Percentiles rank a stretch among this genome's conserved stretches.
Evolutionary conservation across 2,329 filamentous ascomycete species (phyloP).

Genomic region (Fusarium ramigenum): DNA sequence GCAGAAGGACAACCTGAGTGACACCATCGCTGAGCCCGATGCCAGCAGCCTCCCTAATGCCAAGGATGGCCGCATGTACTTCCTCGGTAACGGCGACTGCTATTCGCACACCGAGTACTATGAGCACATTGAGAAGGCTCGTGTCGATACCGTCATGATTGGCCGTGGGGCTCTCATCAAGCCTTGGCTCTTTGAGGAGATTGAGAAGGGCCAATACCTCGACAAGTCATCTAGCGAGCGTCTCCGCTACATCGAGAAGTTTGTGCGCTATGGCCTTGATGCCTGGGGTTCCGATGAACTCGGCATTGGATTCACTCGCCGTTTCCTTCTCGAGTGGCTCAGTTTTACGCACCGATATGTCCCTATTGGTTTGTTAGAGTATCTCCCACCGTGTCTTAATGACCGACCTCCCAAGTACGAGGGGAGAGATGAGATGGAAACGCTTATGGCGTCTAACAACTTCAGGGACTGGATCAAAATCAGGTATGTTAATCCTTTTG

Average conservation of each 20-base stretch:
- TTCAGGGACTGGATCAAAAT: constrained; percentile 99
- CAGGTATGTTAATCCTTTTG: constrained; percentile 67
- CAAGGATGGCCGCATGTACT: constrained; percentile 78
- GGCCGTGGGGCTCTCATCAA: constrained; percentile 96
- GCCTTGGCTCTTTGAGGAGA: constrained; percentile 98
- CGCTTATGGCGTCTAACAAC: constrained; percentile 87
- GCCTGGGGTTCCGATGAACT: constrained; percentile 97
- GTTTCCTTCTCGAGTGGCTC: constrained; percentile 95
- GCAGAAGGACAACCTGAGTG: constrained; percentile 70
- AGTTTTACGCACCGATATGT: constrained; percentile 94
- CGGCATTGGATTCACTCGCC: constrained; percentile 87
- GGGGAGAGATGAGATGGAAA: constrained; percentile 91
- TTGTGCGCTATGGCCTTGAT: constrained; percentile 88
- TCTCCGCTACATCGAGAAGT: constrained; percentile 86
- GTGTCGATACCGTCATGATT: constrained; percentile 95
- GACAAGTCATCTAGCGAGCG: constrained; percentile 94
- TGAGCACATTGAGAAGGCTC: constrained; percentile 76
- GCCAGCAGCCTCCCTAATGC: constrained; percentile 74
- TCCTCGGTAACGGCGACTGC: constrained; percentile 96
- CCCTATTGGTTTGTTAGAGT: constrained; percentile 86
- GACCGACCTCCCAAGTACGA: constrained; percentile 86
- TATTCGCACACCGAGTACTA: constrained; percentile 93
- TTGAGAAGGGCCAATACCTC: constrained; percentile 88
- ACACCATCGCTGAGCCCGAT: constrained; percentile 83
- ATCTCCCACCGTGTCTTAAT: constrained; percentile 87